Evolutionary conservation across 805 yeast genomes (phyloP).

Genomic region (Yarrowia hollandica): DNA sequence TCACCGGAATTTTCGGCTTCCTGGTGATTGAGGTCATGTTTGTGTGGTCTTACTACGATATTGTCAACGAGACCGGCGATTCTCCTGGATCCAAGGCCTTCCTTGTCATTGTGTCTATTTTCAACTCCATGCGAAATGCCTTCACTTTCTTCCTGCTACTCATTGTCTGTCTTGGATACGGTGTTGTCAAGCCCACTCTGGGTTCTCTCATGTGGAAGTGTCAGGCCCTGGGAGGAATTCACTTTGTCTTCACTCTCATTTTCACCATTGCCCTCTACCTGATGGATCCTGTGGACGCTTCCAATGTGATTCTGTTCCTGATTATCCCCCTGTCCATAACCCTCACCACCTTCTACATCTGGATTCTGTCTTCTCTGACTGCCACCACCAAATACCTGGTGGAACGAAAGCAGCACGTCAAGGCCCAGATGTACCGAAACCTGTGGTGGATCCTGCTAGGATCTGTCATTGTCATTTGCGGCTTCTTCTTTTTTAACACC

Average conservation of each 20-base stretch:
- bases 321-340: conserved; percentile 72
- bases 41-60: conserved; percentile 89
- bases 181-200: conserved; percentile 85
- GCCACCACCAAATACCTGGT: conserved; percentile 70
- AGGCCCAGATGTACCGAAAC: conserved; percentile 79
- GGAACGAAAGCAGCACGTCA: conserved; percentile 88
- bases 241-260: conserved; percentile 55
- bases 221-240: conserved; percentile 57
- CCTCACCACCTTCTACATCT: conserved; percentile 68
- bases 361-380: conserved; percentile 70
- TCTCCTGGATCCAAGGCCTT: conserved; percentile 64
- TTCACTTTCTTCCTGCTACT: conserved; percentile 84
- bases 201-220: conserved; percentile 77
- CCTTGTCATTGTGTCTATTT: conserved; percentile 71
- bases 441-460: conserved; percentile 72
- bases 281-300: conserved; percentile 47
- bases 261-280: conserved; percentile 58
- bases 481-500: conserved; percentile 69
- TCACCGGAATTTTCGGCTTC: conserved; percentile 80
- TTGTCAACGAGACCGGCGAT: conserved; percentile 63
- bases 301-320: conserved; percentile 55
- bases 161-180: conserved; percentile 88
- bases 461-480: conserved; percentile 61
- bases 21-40: conserved; percentile 81
- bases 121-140: conserved; percentile 79